Base-by-base conservation (phyloP, 192 early-diverging fungal genomes). In the Coemansia erecta region DNA sequence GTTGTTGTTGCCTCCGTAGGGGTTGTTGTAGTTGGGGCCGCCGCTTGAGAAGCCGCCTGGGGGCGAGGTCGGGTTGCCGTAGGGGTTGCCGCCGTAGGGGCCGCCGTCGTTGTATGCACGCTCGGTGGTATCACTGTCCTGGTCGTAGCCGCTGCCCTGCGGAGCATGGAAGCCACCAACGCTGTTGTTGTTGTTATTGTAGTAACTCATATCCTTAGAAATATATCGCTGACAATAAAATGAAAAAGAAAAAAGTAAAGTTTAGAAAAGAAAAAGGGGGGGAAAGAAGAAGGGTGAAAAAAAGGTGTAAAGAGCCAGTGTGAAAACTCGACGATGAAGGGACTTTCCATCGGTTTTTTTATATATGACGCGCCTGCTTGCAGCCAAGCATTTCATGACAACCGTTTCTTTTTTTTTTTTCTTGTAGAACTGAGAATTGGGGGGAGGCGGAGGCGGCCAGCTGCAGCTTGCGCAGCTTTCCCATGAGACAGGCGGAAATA, bases 161-260 rank as follows among this genome's bases (percentile, higher is more conserved):
- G 58, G 47, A 15, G 41, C 33, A 4, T 41, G 44, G 58, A 60
- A 60, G 2, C 58, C 58, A 19, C 58, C 58, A 1, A 60, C 58
- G 52, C 45, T 54, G 18, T 37, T 18, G 65, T 61, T 23, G 56
- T 58, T 45, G 22, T 44, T 28, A 37, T 57, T 41, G 42, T 40
- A 24, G 24, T 58, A 58, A 10, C 26, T 50, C 23, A 28, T 50
- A 50, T 48, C 14, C 22, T 22, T 13, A 23, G 19, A 46, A 46
- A 46, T 18, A 42, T 42, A 42, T 5, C 19, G n/a, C 19, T 5
- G 19, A 45, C n/a, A 45, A 45, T 42, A 18, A 48, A 48, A 48
- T 23, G 17, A 48, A 12, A 19, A 13, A 23, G 46, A 48, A 2
- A 41, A 19, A 10, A 21, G 6, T 5, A 1, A 26, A 50, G 48